Evolutionary conservation across 1,284 basidiomycete species (phyloP).

Genomic region (Lentinula novae-zelandiae): DNA sequence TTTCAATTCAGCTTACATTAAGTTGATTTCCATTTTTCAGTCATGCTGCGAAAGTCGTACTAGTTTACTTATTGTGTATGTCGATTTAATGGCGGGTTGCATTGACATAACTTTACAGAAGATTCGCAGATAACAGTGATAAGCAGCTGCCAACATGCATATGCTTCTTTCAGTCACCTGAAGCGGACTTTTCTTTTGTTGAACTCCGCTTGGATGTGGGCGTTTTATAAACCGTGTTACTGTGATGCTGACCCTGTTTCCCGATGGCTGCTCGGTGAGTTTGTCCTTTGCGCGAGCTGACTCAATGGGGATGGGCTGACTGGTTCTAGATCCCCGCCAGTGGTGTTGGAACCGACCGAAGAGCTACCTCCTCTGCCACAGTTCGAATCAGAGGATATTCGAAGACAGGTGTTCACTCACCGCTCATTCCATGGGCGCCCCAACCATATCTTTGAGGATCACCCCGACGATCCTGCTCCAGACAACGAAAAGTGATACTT

Average conservation of each 20-base stretch:
- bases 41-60: background rate
- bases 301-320: too few species aligned
- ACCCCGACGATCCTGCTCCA: conserved; percentile 61
- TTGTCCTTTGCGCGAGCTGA: background rate
- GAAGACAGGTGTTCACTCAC: conserved; percentile 65
- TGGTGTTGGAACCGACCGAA: background rate
- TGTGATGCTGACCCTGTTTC: background rate
- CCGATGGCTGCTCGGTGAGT: background rate
- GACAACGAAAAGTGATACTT: conserved; percentile 67
- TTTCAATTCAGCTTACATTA: background rate
- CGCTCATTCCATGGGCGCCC: conserved; percentile 64
- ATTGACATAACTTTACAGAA: background rate
- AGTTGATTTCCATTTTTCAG: background rate
- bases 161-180: background rate
- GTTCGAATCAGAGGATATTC: conserved; percentile 40
- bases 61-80: background rate
- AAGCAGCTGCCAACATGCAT: background rate
- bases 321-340: background rate
- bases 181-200: background rate
- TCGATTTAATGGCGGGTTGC: background rate
- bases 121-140: background rate
- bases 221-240: background rate
- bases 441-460: conserved; percentile 71
- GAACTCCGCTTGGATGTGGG: background rate
- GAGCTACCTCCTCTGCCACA: conserved; percentile 47